A percentile compares a stretch with the other conserved stretches of the same genome.
Conservation (phyloP, 2,329 filamentous ascomycete species). For the Fusarium annulatum region DNA sequence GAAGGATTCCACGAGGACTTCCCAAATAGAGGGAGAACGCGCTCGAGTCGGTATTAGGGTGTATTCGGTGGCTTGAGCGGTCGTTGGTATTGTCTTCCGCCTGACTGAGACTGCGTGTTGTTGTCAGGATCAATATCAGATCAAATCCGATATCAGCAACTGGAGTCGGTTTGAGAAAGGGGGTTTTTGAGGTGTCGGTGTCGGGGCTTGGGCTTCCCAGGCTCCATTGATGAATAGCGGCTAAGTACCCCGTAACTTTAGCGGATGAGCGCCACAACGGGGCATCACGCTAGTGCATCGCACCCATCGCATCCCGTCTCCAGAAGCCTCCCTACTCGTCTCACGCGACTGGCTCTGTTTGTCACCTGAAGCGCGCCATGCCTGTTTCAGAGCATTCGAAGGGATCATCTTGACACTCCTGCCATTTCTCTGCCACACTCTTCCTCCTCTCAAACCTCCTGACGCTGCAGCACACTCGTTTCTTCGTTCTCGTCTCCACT, state of each 20-base stretch:
- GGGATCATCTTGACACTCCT: background rate
- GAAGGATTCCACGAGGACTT: conserved; percentile 32
- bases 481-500: conserved; percentile 19
- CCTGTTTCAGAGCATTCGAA: conserved; percentile 22
- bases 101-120: conserved; percentile 8
- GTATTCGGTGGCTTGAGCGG: background rate
- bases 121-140: conserved; percentile 38
- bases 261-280: conserved; percentile 31
- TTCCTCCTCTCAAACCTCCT: conserved; percentile 17
- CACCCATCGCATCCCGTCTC: conserved; percentile 3
- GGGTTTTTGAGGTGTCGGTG: conserved; percentile 45
- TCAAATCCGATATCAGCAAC: conserved; percentile 27
- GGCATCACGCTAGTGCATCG: conserved; percentile 24
- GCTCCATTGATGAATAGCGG: conserved; percentile 28
- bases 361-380: conserved; percentile 44
- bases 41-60: background rate
- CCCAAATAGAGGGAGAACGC: conserved; percentile 7
- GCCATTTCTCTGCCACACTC: conserved; percentile 3
- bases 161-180: conserved; percentile 42
- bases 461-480: conserved; percentile 26
- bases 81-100: background rate
- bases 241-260: conserved; percentile 42
- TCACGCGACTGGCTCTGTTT: conserved; percentile 32
- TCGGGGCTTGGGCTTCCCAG: conserved; percentile 29
- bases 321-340: conserved; percentile 22